Conservation (phyloP, 257 asterid species). For the Solanum etuberosum region DNA sequence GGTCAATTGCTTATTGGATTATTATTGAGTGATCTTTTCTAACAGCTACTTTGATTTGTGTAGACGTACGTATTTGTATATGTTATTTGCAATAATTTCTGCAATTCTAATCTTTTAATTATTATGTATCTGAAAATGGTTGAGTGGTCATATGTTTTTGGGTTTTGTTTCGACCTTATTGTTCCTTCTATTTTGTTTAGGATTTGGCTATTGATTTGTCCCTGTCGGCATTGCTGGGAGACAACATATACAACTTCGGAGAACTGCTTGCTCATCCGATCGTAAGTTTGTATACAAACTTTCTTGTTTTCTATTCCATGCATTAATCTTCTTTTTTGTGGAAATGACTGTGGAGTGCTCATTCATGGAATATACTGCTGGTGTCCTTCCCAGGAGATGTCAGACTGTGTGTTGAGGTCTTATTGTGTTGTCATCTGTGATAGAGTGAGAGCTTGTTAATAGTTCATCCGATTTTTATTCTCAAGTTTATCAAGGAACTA, state of each 20-base stretch:
- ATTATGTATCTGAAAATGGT: not conserved
- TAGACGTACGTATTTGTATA: not conserved
- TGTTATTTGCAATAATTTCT: not conserved
- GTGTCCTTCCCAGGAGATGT: not conserved
- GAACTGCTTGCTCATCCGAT: conserved; percentile 18
- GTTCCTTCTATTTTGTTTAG: not conserved
- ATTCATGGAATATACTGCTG: not conserved
- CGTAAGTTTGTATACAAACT: conserved; percentile 1
- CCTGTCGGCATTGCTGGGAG: conserved; percentile 16
- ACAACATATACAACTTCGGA: conserved; percentile 22
- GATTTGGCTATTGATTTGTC: conserved; percentile 13
- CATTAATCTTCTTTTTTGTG: not conserved
- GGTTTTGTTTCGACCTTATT: not conserved
- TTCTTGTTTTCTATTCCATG: not conserved
- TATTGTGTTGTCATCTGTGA: not conserved
- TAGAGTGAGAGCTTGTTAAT: not conserved
- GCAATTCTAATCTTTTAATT: not conserved
- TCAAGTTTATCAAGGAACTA: not conserved
- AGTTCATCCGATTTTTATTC: not conserved
- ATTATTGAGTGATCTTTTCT: not conserved
- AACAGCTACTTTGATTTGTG: not conserved
- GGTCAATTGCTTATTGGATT: not conserved
- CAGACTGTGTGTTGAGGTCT: not conserved
- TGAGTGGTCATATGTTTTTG: not conserved
- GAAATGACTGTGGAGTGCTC: not conserved